Evolutionary conservation across 495 filamentous ascomycete genomes (phyloP), one percentile per base, ranked within the genome.

Genomic region (Lophiotrema nucula): DNA sequence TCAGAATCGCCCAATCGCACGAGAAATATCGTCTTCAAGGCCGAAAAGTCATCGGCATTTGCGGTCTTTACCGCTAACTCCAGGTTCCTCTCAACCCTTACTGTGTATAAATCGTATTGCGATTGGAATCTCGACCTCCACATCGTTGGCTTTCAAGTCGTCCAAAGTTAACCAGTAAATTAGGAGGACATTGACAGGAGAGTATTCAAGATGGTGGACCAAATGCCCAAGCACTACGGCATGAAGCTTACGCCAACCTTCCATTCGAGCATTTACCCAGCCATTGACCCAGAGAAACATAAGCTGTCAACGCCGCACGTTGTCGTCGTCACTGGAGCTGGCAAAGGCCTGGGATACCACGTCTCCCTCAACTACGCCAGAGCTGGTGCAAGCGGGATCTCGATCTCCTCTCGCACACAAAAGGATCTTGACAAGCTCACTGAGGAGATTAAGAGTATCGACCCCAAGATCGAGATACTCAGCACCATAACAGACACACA

Each of bases 251-350:
- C 64, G 3, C 21, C 54, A 1, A 65, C 60, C 3, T 43, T 49
- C 42, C 67, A 69, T 53, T 28, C 15, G 33, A 45, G 55, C 27
- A 48, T 57, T 31, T 56, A 60, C 28, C 39, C 60, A 3, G 56
- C 50, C 47, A 15, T 62, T 26, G 42, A 47, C 37, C 67, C 60
- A 12, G 12, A 25, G 2, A 31, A 39, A 26, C 53, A 53, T 51
- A 42, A 27, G 11, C 47, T 69, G 27, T 38, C 39, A 23, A 21
- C 13, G 0, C 33, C 41, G 12, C 60, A 57, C 57, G 43, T 56
- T 16, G 60, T 43, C 26, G 60, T 49, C 38, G 37, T 67, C 13
- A 64, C 60, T 18, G 64, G 64, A 35, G 64, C 60, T 24, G 49
- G 54, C 31, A 58, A 56, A 53, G 64, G 64, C 4, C 19, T 67